Conservation (phyloP, 768 basidiomycete genomes). For the Termitomyces sp. region DNA sequence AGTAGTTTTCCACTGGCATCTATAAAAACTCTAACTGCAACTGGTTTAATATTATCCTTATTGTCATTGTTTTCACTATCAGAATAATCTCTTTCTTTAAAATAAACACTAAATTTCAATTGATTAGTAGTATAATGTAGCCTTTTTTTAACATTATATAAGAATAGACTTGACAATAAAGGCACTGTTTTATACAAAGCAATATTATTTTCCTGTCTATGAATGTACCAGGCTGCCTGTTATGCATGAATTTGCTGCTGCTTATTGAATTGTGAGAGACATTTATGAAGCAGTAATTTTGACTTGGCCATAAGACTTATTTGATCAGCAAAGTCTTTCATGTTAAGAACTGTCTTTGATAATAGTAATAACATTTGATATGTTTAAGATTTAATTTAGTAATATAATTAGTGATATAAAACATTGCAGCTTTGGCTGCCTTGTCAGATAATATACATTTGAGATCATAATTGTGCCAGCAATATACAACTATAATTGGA, state of each 20-base stretch:
- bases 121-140: too few relatives aligned
- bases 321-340: background rate
- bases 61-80: background rate
- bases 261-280: constrained; percentile 20
- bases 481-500: constrained; percentile 35
- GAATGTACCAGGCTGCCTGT: background rate
- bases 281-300: background rate
- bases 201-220: constrained; percentile 17
- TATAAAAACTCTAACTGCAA: background rate
- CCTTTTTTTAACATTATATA: constrained; percentile 5
- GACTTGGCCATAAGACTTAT: background rate
- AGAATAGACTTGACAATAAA: constrained; percentile 20
- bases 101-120: too few relatives aligned
- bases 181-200: constrained; percentile 25
- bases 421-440: constrained; percentile 33
- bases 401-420: constrained; percentile 34
- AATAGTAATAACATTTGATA: constrained; percentile 24
- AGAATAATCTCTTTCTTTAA: too few relatives aligned
- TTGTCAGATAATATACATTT: constrained; percentile 11
- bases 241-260: constrained; percentile 22
- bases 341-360: constrained; percentile 9
- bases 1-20: constrained; percentile 8
- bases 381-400: constrained; percentile 27
- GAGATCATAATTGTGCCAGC: constrained; percentile 11
- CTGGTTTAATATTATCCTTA: background rate